Evolutionary conservation across 257 asterid genomes (phyloP), one percentile per base, ranked within the genome.

Genomic region (Lithospermum erythrorhizon): DNA sequence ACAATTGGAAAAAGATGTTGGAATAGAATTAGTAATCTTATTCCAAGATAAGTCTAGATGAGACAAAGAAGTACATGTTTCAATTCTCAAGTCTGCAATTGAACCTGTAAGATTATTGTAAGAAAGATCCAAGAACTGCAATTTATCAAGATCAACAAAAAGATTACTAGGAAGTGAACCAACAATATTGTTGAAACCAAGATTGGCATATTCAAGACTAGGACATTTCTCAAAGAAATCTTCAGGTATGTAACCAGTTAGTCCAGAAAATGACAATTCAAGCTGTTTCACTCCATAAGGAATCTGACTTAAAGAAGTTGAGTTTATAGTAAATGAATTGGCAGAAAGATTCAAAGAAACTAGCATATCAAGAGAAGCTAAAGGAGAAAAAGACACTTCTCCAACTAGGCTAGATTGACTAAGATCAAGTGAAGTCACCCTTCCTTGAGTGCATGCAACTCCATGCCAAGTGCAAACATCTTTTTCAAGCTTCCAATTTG

Each of bases 21-120:
- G 96, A 1, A 90, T 66, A 4, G 82, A 72, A 25, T 79, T 95
- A 2, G 58, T 6, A 16, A 90, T 72, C 37, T 79, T 87, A 49
- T 90, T 90, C 0, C 88, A 95, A 0, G 96, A 87, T 76, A 84
- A 76, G 58, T 90, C 98, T n/a, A 90, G 84, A 5, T 65, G 83
- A 27, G 68, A 49, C 69, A 90, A 57, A 21, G 95, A 79, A 67
- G 62, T 68, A 72, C 98, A 90, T 17, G 65, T 65, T 59, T 87
- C 93, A 61, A 87, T 82, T 64, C 24, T 79, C 67, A 85, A 56
- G 10, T 53, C 32, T 0, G 95, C 77, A 5, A 82, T 71, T 1
- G 88, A 65, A 2, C 96, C 98, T 0, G 93, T 72, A 15, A 91
- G 64, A 68, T 87, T 85, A 70, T 90, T 91, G 69, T 85, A 91